Evolutionary conservation across 805 yeast genomes (phyloP).

Genomic region (Saccharomycopsis lassenensis): DNA sequence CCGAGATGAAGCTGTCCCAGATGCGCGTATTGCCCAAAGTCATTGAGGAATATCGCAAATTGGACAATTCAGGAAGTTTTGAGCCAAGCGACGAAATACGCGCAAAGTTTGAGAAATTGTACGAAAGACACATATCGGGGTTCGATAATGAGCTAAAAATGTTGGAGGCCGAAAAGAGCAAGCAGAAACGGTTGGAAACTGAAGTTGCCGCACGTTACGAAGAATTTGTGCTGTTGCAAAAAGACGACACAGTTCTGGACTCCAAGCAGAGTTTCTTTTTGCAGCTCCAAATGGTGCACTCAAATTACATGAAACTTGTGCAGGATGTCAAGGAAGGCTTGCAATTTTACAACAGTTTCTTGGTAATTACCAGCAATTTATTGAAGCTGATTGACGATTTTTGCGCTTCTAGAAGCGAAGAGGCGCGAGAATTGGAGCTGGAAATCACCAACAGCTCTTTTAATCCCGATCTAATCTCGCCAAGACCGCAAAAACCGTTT

Average conservation of each 20-base stretch:
- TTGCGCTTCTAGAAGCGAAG: conserved; percentile 39
- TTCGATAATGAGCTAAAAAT: conserved; percentile 41
- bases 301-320: conserved; percentile 41
- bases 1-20: conserved; percentile 36
- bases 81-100: conserved; percentile 20
- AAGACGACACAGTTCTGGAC: conserved; percentile 14
- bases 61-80: conserved; percentile 16
- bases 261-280: conserved; percentile 30
- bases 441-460: conserved; percentile 6
- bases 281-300: conserved; percentile 21
- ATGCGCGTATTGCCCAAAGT: conserved; percentile 42
- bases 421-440: conserved; percentile 42
- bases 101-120: conserved; percentile 28
- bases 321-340: conserved; percentile 57
- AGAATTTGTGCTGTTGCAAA: conserved; percentile 21
- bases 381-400: conserved; percentile 40
- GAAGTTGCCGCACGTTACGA: conserved; percentile 28
- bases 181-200: conserved; percentile 30
- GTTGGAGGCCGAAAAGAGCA: conserved; percentile 31
- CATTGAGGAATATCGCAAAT: conserved; percentile 31
- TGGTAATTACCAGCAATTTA: conserved; percentile 34
- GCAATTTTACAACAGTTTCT: conserved; percentile 57
- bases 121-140: conserved; percentile 32
- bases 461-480: conserved; percentile 3
- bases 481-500: conserved; percentile 8